Percentiles rank a stretch among this genome's conserved stretches.
Evolutionary conservation across 805 yeast species (phyloP).

Genomic region (Starmerella sp.): DNA sequence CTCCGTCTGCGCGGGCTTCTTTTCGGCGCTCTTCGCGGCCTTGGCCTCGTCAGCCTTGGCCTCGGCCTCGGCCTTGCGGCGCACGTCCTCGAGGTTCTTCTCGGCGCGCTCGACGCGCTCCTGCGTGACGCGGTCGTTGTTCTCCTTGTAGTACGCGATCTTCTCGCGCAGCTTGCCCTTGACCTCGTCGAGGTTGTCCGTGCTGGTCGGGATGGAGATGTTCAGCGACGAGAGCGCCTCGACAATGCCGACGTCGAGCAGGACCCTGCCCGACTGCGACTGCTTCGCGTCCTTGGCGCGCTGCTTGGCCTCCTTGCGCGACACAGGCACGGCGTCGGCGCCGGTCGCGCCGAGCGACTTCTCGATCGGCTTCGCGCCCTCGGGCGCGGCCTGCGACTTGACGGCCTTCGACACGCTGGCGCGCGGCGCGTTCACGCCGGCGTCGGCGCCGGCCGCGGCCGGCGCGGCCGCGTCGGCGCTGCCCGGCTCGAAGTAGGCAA

Average conservation of each 20-base stretch:
- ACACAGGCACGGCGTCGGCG: slow-evolving; percentile 32
- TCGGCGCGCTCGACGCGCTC: slow-evolving; percentile 66
- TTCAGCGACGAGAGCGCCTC: slow-evolving; percentile 65
- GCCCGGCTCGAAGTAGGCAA: slow-evolving; percentile 66
- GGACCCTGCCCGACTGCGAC: slow-evolving; percentile 37
- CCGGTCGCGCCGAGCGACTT: neutral
- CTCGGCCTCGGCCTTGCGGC: slow-evolving; percentile 23
- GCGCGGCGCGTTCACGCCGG: neutral
- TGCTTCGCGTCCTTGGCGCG: slow-evolving; percentile 4
- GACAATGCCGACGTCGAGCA: slow-evolving; percentile 70
- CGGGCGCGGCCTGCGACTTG: slow-evolving; percentile 6
- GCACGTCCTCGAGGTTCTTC: slow-evolving; percentile 60
- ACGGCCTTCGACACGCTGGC: slow-evolving; percentile 11
- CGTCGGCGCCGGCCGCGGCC: slow-evolving; percentile 16
- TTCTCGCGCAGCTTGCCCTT: slow-evolving; percentile 60
- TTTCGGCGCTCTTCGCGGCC: neutral
- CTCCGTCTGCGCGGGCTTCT: neutral
- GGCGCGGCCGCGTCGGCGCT: slow-evolving; percentile 35
- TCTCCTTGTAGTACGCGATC: slow-evolving; percentile 51
- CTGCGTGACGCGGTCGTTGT: slow-evolving; percentile 73
- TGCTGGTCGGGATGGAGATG: slow-evolving; percentile 64
- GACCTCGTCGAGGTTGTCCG: slow-evolving; percentile 58
- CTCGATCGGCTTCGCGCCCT: slow-evolving; percentile 30
- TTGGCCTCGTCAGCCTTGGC: slow-evolving; percentile 1
- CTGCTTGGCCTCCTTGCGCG: slow-evolving; percentile 31